A percentile compares a stretch with the other conserved stretches of the same genome.
phyloP scores from a whole-genome alignment of 2,329 filamentous ascomycete species.

The Coniochaeta prunicola region DNA sequence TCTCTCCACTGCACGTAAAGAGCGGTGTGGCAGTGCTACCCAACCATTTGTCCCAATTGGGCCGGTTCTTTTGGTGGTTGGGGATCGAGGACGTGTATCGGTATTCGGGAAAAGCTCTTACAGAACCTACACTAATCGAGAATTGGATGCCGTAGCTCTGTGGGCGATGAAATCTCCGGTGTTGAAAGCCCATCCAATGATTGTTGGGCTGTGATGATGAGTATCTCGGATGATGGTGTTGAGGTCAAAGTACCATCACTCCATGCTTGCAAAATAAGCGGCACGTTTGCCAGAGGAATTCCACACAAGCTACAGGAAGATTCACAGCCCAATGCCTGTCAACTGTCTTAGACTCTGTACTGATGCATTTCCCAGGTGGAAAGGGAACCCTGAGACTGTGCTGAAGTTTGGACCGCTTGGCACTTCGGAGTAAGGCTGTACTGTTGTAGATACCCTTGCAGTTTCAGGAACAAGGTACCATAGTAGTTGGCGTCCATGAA shows the following conservation, averaged over 20 bases:
- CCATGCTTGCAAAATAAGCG: too few species aligned
- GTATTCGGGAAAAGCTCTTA: background rate
- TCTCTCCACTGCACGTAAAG: background rate
- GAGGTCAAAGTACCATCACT: too few species aligned
- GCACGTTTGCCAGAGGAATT: too few species aligned
- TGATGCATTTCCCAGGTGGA: too few species aligned
- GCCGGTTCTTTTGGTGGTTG: background rate
- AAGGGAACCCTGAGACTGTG: background rate
- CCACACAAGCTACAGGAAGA: too few species aligned
- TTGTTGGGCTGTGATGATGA: too few species aligned
- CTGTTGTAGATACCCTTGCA: background rate
- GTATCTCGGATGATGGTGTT: too few species aligned
- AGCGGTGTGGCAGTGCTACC: slow-evolving; percentile 1
- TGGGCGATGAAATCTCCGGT: background rate
- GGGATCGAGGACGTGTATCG: background rate
- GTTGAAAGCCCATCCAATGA: background rate
- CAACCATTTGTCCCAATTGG: background rate
- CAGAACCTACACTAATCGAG: too few species aligned
- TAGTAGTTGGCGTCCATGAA: background rate
- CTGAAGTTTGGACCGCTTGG: background rate
- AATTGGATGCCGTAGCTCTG: too few species aligned
- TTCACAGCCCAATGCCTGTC: too few species aligned
- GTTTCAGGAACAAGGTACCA: background rate
- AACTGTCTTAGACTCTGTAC: too few species aligned
- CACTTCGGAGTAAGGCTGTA: background rate